These are phyloP conservation scores for Alternaria consortialis DNA, from an alignment of 2,329 filamentous ascomycete species.

Conservation along the genomic window DNA sequence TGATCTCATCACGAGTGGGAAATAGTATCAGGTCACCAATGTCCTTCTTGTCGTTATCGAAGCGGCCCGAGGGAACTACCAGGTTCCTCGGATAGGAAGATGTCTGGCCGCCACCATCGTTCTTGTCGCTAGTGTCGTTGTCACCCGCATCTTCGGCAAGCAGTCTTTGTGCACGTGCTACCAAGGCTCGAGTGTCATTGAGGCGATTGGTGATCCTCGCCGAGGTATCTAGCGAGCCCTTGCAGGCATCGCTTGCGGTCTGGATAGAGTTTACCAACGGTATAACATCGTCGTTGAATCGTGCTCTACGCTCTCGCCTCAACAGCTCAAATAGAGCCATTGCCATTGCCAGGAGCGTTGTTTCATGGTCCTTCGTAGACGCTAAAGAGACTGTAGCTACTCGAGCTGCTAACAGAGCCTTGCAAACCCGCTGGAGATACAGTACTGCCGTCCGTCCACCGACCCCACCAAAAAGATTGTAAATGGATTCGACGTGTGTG, in stretches of 20 bases:
- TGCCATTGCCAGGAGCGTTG: conserved; percentile 20
- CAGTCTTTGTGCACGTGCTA: conserved; percentile 28
- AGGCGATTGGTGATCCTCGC: conserved; percentile 9
- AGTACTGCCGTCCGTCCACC: conserved; percentile 42
- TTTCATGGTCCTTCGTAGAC: neutral
- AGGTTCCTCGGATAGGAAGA: conserved; percentile 39
- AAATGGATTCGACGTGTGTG: conserved; percentile 45
- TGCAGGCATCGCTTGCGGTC: conserved; percentile 10
- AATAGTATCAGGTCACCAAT: conserved; percentile 45
- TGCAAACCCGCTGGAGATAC: conserved; percentile 42
- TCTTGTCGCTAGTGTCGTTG: neutral
- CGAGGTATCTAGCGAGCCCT: neutral
- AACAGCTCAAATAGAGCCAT: conserved; percentile 31
- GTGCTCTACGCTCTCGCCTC: conserved; percentile 25
- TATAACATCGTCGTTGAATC: conserved; percentile 32
- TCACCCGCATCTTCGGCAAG: conserved; percentile 14
- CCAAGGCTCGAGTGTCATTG: conserved; percentile 23
- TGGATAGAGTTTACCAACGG: conserved; percentile 18
- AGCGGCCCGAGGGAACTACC: conserved; percentile 31
- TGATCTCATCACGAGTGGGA: conserved; percentile 44
- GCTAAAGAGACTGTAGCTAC: neutral
- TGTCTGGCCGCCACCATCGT: neutral
- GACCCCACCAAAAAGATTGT: conserved; percentile 48
- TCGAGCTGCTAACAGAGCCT: conserved; percentile 13
- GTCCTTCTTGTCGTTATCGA: conserved; percentile 48